phyloP scores from a whole-genome alignment of 768 basidiomycete species.

The Infundibulicybe gibba region DNA sequence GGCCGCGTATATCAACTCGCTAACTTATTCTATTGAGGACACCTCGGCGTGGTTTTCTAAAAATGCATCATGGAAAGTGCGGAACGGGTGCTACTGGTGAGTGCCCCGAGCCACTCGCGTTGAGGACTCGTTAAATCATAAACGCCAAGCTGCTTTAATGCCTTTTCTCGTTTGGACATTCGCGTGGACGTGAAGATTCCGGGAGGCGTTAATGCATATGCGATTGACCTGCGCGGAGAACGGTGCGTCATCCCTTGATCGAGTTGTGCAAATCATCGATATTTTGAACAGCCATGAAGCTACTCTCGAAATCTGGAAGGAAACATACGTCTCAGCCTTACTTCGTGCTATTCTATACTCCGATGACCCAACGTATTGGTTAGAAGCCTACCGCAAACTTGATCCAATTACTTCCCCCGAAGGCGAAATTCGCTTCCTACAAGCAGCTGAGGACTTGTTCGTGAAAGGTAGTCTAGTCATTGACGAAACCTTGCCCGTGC shows the following conservation, averaged over 20 bases:
- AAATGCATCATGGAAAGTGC: conserved; percentile 82
- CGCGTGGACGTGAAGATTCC: conserved; percentile 98
- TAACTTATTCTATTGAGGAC: conserved; percentile 95
- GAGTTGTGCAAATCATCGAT: background rate
- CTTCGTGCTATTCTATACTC: conserved; percentile 92
- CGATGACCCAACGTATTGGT: conserved; percentile 86
- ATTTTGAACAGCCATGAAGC: conserved; percentile 68
- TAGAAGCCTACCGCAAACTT: conserved; percentile 93
- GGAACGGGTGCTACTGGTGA: conserved; percentile 90
- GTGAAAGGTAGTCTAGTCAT: conserved; percentile 53
- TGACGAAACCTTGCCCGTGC: background rate
- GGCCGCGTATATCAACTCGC: conserved; percentile 96
- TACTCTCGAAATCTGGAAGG: conserved; percentile 92
- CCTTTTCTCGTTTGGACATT: conserved; percentile 94
- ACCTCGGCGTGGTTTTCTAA: conserved; percentile 90
- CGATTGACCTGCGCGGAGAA: conserved; percentile 92
- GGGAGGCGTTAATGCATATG: conserved; percentile 92
- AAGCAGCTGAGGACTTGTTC: conserved; percentile 87
- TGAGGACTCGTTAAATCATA: background rate
- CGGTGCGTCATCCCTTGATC: conserved; percentile 47
- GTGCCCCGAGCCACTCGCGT: conserved; percentile 16
- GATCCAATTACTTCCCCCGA: conserved; percentile 91
- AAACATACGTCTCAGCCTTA: conserved; percentile 92
- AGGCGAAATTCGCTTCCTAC: conserved; percentile 85
- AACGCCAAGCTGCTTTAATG: conserved; percentile 83